These are phyloP conservation scores for Tulasnella sp. DNA, from an alignment of 768 basidiomycete species.

Conservation along the genomic window DNA sequence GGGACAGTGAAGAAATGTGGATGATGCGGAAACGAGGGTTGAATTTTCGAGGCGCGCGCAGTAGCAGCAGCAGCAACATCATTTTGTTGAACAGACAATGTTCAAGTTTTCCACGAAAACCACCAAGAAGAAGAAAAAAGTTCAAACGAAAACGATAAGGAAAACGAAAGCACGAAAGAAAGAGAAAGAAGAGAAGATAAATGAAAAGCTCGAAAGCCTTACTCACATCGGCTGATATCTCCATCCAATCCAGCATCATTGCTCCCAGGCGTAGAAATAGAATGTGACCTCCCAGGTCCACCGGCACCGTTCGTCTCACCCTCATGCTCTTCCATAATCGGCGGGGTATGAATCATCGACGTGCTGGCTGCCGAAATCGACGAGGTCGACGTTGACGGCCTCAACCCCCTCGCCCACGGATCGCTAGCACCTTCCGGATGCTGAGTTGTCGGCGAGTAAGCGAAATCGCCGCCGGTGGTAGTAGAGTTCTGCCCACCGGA, in stretches of 20 bases:
- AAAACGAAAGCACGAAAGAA: constrained; percentile 31
- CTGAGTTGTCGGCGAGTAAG: constrained; percentile 66
- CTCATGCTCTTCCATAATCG: constrained; percentile 32
- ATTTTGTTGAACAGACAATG: neutral
- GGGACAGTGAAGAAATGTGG: neutral
- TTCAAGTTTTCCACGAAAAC: neutral
- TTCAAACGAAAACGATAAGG: constrained; percentile 35
- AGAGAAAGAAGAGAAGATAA: neutral
- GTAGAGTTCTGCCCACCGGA: constrained; percentile 42
- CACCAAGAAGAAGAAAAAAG: constrained; percentile 33
- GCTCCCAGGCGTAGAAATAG: constrained; percentile 17
- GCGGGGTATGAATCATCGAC: constrained; percentile 33
- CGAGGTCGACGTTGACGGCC: constrained; percentile 28
- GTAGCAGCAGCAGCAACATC: neutral
- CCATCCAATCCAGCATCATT: constrained; percentile 19
- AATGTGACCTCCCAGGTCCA: constrained; percentile 12
- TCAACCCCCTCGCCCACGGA: constrained; percentile 22
- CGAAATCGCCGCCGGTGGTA: constrained; percentile 74
- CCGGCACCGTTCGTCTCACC: constrained; percentile 24
- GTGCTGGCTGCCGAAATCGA: constrained; percentile 20
- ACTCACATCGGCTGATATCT: constrained; percentile 34
- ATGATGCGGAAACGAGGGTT: neutral
- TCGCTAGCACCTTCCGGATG: neutral
- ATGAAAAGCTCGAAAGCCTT: neutral
- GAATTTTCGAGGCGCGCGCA: neutral